phyloP scores from a whole-genome alignment of 257 asterid species.

The Ilex asprella region DNA sequence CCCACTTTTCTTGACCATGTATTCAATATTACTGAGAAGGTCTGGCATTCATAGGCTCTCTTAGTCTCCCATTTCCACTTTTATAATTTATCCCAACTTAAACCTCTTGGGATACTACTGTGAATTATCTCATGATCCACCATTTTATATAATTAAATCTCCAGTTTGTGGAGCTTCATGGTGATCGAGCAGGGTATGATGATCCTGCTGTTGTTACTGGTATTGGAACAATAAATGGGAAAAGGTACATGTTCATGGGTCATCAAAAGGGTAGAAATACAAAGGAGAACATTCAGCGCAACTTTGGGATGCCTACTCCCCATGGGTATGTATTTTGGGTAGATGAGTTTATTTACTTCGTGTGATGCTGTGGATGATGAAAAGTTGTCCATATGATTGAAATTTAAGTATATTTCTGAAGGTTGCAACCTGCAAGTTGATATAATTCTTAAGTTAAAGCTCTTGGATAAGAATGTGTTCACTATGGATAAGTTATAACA shows the following conservation, averaged over 20 bases:
- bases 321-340: constrained; percentile 60
- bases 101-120: too few relatives aligned
- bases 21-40: constrained; percentile 83
- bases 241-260: constrained; percentile 85
- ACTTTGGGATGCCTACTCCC: constrained; percentile 98
- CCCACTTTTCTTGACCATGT: constrained; percentile 91
- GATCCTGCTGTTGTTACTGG: constrained; percentile 93
- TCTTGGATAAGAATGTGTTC: neutral
- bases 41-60: constrained; percentile 16
- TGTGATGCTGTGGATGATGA: constrained; percentile 6
- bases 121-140: too few relatives aligned
- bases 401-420: neutral
- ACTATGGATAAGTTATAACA: neutral
- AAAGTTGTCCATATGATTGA: constrained; percentile 3
- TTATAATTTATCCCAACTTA: too few relatives aligned
- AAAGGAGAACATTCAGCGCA: constrained; percentile 80
- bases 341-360: constrained; percentile 2
- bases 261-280: constrained; percentile 90
- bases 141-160: neutral
- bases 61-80: constrained; percentile 3
- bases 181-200: constrained; percentile 87
- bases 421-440: neutral
- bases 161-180: constrained; percentile 94
- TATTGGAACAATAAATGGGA: constrained; percentile 77
- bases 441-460: neutral